These are phyloP conservation scores for Neoarthrinium moseri DNA, from an alignment of 2,329 filamentous ascomycete species.

Conservation along the genomic window DNA sequence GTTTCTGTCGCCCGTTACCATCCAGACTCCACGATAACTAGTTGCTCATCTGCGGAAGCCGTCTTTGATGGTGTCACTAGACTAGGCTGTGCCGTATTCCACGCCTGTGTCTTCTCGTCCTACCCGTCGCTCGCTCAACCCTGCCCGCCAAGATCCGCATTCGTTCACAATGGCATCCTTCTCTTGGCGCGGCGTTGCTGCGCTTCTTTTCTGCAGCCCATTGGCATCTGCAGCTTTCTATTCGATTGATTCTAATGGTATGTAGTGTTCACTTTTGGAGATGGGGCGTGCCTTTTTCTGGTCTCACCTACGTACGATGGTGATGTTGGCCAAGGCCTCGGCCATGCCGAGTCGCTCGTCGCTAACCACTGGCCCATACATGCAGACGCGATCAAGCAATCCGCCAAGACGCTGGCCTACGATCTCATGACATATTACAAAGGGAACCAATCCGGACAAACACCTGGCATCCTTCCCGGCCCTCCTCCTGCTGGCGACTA, in stretches of 20 bases:
- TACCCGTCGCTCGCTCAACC: not conserved
- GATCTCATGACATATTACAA: constrained; percentile 31
- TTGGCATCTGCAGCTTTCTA: constrained; percentile 9
- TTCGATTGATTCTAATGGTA: constrained; percentile 13
- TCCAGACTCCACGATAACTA: not conserved
- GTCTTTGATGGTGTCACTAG: too few relatives aligned
- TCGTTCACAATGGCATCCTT: constrained; percentile 9
- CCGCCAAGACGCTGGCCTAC: constrained; percentile 25
- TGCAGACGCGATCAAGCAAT: constrained; percentile 52
- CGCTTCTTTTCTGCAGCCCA: constrained; percentile 7
- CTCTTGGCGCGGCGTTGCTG: constrained; percentile 6
- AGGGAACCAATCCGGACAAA: constrained; percentile 29
- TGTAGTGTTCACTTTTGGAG: not conserved
- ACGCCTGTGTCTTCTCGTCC: not conserved
- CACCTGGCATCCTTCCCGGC: constrained; percentile 29
- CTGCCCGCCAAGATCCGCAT: not conserved
- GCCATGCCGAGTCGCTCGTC: too few relatives aligned
- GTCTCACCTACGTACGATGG: too few relatives aligned
- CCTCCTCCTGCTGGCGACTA: constrained; percentile 31
- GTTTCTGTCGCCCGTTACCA: too few relatives aligned
- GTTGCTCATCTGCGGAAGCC: not conserved
- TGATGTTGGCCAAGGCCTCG: too few relatives aligned
- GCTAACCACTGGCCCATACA: not conserved
- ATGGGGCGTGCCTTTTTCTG: not conserved
- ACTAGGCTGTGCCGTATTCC: too few relatives aligned